phyloP scores from a whole-genome alignment of 2,329 filamentous ascomycete genomes.

The Colletotrichum euphorbiae region DNA sequence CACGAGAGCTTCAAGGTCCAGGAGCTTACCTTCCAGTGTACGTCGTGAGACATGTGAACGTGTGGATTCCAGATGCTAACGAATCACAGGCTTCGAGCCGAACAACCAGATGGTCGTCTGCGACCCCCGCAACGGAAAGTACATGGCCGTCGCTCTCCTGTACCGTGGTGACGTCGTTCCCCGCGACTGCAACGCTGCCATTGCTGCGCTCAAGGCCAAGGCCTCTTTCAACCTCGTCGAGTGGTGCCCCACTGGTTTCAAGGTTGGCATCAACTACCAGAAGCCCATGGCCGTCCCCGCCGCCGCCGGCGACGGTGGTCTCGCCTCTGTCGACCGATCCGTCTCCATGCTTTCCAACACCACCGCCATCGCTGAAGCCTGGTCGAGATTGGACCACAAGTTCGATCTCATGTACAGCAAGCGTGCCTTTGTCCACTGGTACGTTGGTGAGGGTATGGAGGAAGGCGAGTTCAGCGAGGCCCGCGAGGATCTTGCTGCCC shows the following conservation, averaged over 20 bases:
- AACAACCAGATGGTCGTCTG: conserved; percentile 85
- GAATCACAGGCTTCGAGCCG: conserved; percentile 73
- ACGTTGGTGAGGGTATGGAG: conserved; percentile 92
- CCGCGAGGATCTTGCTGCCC: conserved; percentile 84
- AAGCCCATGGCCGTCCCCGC: conserved; percentile 71
- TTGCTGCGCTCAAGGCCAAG: conserved; percentile 77
- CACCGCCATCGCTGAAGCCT: conserved; percentile 78
- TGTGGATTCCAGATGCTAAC: conserved; percentile 42
- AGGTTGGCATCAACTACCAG: conserved; percentile 82
- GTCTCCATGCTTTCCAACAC: conserved; percentile 82
- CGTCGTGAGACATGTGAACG: conserved; percentile 45
- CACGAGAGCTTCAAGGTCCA: conserved; percentile 91
- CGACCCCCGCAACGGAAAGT: conserved; percentile 79
- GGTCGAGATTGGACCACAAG: conserved; percentile 79
- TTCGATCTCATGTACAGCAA: conserved; percentile 85
- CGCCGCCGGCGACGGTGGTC: conserved; percentile 65
- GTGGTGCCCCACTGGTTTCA: conserved; percentile 82
- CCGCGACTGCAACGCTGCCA: conserved; percentile 75
- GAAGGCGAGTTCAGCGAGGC: conserved; percentile 91
- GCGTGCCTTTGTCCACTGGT: conserved; percentile 82
- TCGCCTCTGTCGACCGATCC: conserved; percentile 71
- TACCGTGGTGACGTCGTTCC: conserved; percentile 80
- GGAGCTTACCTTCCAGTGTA: conserved; percentile 81
- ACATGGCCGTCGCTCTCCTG: conserved; percentile 79
- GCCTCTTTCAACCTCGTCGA: conserved; percentile 79